Base-by-base conservation (phyloP, 2,329 filamentous ascomycete genomes). In the Xylariaceae sp. region DNA sequence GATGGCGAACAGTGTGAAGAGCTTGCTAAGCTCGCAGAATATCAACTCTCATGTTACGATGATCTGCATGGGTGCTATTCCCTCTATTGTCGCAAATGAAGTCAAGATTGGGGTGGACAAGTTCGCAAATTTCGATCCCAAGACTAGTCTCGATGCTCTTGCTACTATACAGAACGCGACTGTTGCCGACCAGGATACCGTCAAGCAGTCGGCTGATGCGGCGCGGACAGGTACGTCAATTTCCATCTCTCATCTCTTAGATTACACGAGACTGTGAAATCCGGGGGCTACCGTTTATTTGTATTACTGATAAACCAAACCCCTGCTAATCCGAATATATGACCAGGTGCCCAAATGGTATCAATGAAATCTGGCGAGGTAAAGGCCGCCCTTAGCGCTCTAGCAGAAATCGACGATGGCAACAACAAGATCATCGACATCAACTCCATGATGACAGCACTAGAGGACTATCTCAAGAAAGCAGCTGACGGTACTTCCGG, bases 371-470 rank as follows among this genome's bases (percentile, higher is more conserved):
- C 39, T 19, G 45, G 41, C 22, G 50, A 51, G 9, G 50, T 56
- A 13, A 45, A 53, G n/a, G 46, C 50, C 12, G 42, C 54, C 36
- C 43, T 56, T 10, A 28, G 38, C 14, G 54, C 46, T 3, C 43
- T 56, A 22, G 50, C 50, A 13, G 48, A 56, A 18, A 56, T 58
- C 13, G 54, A 56, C 13, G 54, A 58, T n/a, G 54, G 41, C 13
- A 40, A 54, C 18, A 56, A 58, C 40, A 58, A 58, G 56, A 46
- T 56, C 31, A 31, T 56, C 3, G 56, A 58, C 17, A 53, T 58
- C 48, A 58, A 56, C 41, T 56, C 54, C 16, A 58, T 57, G 56
- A 56, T 58, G 56, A 43, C 54, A 13, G 54, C 54, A n/a, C 54
- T 58, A 2, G 56, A 58, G 17, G 54, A 58, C 45, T 58, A 58